Evolutionary conservation across 148 eudicot species (phyloP).

Genomic region (Salicornia ramosissima): DNA sequence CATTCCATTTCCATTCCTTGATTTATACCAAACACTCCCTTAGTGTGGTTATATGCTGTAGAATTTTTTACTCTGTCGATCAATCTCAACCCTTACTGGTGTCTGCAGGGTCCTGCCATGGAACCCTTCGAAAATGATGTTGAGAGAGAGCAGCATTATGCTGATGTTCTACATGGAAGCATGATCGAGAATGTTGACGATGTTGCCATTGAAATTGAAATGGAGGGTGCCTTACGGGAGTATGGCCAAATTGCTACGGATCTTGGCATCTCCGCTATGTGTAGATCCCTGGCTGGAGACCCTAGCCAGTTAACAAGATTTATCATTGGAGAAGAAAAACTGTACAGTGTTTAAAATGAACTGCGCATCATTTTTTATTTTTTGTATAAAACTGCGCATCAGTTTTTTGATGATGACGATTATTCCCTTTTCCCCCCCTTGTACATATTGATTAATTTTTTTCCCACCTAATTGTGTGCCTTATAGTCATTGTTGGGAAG

Average conservation of each 20-base stretch:
- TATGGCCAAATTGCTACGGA: slow-evolving; percentile 53
- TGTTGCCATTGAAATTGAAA: slow-evolving; percentile 63
- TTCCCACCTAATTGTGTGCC: no score
- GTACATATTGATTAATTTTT: no score
- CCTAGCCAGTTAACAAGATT: slow-evolving; percentile 71
- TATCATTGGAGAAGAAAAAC: slow-evolving; percentile 73
- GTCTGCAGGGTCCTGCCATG: slow-evolving; percentile 66
- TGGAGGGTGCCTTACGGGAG: slow-evolving; percentile 68
- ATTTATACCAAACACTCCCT: no score
- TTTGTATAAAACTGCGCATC: neutral
- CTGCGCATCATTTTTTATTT: neutral
- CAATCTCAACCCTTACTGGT: neutral
- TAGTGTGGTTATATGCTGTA: neutral
- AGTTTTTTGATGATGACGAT: neutral
- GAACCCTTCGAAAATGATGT: slow-evolving; percentile 68
- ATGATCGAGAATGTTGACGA: slow-evolving; percentile 52
- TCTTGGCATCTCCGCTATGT: slow-evolving; percentile 71
- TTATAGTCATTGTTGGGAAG: no score
- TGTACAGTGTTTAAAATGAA: slow-evolving; percentile 31
- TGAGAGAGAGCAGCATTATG: slow-evolving; percentile 71
- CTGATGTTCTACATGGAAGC: slow-evolving; percentile 46
- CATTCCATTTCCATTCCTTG: no score
- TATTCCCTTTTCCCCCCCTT: neutral
- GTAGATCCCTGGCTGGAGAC: slow-evolving; percentile 52
- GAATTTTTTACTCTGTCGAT: neutral